Conservation (phyloP, 805 yeast genomes). For the Komagataella mondaviorum region DNA sequence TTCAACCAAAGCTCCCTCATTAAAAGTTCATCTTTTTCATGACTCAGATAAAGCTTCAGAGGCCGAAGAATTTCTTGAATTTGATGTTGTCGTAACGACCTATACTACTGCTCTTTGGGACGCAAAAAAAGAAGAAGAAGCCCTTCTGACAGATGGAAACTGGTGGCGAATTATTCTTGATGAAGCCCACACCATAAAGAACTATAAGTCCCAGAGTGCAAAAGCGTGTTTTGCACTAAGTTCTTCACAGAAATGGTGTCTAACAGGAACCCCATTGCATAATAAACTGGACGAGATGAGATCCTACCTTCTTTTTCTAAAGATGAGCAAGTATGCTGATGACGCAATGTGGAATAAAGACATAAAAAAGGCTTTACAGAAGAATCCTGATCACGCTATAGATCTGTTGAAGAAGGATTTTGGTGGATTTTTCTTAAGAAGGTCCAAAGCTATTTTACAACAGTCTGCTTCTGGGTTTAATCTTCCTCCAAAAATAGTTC, state of each 20-base stretch:
- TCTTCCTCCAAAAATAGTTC: constrained; percentile 11
- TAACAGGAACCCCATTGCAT: constrained; percentile 58
- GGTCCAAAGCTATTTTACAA: constrained; percentile 25
- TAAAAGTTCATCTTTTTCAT: constrained; percentile 16
- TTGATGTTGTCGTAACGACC: constrained; percentile 22
- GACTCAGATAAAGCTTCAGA: constrained; percentile 13
- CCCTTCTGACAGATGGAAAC: constrained; percentile 13
- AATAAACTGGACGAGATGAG: constrained; percentile 39
- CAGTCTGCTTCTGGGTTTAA: constrained; percentile 6
- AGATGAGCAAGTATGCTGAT: constrained; percentile 6
- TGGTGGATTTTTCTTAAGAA: constrained; percentile 25
- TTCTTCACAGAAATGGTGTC: constrained; percentile 36
- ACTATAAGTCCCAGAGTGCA: constrained; percentile 29
- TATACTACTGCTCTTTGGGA: constrained; percentile 13
- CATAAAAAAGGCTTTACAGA: constrained; percentile 21
- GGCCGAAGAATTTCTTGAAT: constrained; percentile 6
- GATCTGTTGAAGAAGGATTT: constrained; percentile 11
- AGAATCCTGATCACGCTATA: constrained; percentile 26
- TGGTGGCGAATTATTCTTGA: constrained; percentile 48
- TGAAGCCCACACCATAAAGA: constrained; percentile 54
- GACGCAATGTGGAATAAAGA: constrained; percentile 15
- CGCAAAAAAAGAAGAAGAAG: constrained; percentile 2
- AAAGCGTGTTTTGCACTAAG: constrained; percentile 28
- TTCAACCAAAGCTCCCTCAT: constrained; percentile 18
- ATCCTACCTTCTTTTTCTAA: constrained; percentile 28